phyloP scores from a whole-genome alignment of 352 stramenopile species.

The Phytophthora citricola region DNA sequence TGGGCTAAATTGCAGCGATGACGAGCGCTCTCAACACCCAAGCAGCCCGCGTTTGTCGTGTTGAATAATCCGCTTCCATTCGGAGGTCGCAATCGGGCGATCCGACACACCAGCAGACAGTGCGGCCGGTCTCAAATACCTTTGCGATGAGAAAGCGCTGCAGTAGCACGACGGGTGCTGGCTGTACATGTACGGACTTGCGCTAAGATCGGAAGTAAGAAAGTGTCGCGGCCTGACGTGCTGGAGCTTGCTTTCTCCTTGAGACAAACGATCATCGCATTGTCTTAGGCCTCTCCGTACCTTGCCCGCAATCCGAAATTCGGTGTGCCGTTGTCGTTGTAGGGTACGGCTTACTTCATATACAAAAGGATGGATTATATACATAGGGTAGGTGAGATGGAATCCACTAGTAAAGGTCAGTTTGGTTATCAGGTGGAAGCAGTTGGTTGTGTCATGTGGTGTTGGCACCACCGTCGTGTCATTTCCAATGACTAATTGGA shows the following conservation, averaged over 20 bases:
- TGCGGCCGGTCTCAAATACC: constrained; percentile 2
- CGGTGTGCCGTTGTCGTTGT: neutral
- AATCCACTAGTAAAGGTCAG: neutral
- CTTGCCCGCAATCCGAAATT: constrained; percentile 2
- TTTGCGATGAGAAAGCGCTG: constrained; percentile 1
- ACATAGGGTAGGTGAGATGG: neutral
- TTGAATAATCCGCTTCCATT: constrained; percentile 24
- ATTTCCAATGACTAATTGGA: neutral
- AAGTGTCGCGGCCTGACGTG: constrained; percentile 21
- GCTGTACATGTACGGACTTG: neutral
- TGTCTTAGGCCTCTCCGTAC: constrained; percentile 8
- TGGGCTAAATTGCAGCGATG: constrained; percentile 8
- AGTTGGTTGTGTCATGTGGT: neutral
- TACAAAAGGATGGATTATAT: neutral
- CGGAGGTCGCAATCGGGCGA: constrained; percentile 3
- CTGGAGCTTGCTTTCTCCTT: neutral
- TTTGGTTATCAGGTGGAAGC: neutral
- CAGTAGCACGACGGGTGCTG: too few species aligned
- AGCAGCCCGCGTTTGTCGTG: constrained; percentile 12
- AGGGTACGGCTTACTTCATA: neutral
- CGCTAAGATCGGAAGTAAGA: neutral
- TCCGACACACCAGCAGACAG: constrained; percentile 12
- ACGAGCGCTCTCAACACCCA: constrained; percentile 10
- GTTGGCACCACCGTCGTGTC: too few species aligned
- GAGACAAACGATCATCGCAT: constrained; percentile 13